Evolutionary conservation across 139 green algal species (phyloP), one percentile per base, ranked within the genome.

Genomic region (Eudorina sp.): DNA sequence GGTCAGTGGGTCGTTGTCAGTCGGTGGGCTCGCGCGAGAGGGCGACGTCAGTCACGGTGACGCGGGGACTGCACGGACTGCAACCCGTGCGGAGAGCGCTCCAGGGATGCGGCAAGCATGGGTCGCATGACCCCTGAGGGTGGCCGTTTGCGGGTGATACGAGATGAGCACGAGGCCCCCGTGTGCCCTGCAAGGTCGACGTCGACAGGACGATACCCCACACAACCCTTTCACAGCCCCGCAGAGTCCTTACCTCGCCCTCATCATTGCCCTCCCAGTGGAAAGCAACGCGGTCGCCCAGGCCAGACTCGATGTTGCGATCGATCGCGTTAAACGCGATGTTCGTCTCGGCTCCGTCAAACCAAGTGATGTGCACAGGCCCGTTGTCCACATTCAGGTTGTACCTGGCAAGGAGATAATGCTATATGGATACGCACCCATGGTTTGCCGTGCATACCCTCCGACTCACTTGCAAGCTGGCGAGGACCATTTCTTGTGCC

Each of bases 301-400:
- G 84, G 40, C 96, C 96, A 7, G 75, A 82, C 79, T 90, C 62
- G 7, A 93, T 88, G 53, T 90, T 90, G 83, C 96, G 93, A 91
- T 99, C 96, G 3, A 98, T 83, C 21, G 85, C 90, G 68, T 98
- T 98, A 90, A 96, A 98, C 74, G 83, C 93, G 8, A 98, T 76
- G 85, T 98, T 98, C n/a, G 96, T 98, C 40, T 64, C 77, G n/a
- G 81, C 91, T 41, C 91, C 96, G 70, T 94, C 91, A 91, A 98
- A 98, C 84, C 88, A 98, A 48, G 94, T 90, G 25, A 93, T 92
- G 77, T 82, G 45, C 31, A 98, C 92, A 25, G 90, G 90, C 13
- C 96, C 96, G 66, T 97, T 95, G 81, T 85, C 91, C 55, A 95
- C 45, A 83, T 98, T 93, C 75, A 98, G 95, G 79, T 98, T 98